phyloP scores from a whole-genome alignment of 257 asterid species.

The Ilex aquifolium region DNA sequence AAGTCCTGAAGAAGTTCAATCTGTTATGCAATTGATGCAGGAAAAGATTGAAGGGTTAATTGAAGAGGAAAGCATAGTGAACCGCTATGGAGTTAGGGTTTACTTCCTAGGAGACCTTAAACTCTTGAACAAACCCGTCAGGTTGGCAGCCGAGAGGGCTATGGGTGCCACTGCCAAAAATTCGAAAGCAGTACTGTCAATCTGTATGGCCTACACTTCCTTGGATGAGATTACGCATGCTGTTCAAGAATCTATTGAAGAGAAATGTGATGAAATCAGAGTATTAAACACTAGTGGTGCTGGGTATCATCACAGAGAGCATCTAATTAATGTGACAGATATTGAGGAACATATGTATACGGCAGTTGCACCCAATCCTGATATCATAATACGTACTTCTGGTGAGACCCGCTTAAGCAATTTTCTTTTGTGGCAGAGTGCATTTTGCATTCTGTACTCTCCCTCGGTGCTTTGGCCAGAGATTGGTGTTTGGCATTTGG shows the following conservation, averaged over 20 bases:
- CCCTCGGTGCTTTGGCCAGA: constrained; percentile 74
- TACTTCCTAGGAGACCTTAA: constrained; percentile 55
- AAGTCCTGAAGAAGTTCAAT: constrained; percentile 70
- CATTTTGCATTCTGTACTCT: constrained; percentile 52
- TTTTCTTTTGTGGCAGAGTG: constrained; percentile 84
- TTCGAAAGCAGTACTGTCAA: constrained; percentile 43
- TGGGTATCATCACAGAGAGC: constrained; percentile 13
- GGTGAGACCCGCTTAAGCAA: constrained; percentile 85
- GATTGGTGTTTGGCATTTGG: constrained; percentile 61
- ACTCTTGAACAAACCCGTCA: constrained; percentile 54
- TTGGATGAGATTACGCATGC: constrained; percentile 67
- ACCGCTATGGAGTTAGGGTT: constrained; percentile 59
- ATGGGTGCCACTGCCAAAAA: constrained; percentile 60
- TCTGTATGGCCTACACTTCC: constrained; percentile 86
- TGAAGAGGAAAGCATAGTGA: constrained; percentile 50
- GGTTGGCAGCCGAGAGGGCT: constrained; percentile 60
- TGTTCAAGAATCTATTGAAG: constrained; percentile 45
- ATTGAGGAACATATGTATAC: constrained; percentile 60
- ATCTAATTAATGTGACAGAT: constrained; percentile 30
- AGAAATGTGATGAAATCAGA: constrained; percentile 28
- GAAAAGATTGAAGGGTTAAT: constrained; percentile 63
- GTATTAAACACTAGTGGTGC: constrained; percentile 11
- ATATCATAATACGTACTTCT: constrained; percentile 64
- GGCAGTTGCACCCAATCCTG: constrained; percentile 69
- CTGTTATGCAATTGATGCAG: constrained; percentile 62